Evolutionary conservation across 1,284 basidiomycete genomes (phyloP), one percentile per base, ranked within the genome.

Genomic region (Sporisorium reilianum): DNA sequence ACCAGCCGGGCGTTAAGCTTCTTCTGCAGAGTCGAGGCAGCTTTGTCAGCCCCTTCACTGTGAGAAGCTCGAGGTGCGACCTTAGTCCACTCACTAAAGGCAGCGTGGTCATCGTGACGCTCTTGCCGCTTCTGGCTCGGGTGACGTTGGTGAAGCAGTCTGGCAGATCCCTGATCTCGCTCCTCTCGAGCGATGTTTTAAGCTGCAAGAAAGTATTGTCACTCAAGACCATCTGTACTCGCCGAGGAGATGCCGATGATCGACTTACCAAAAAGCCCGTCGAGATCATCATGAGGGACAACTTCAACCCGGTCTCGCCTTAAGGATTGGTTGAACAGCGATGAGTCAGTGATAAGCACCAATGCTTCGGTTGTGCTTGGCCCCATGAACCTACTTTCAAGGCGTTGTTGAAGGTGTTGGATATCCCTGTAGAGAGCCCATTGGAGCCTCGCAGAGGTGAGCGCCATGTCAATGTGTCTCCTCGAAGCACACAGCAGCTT

Each of bases 1-100:
- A 91, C 91, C 89, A 93, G 91, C 56, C 92, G 86, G 0, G 91
- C 90, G 79, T 94, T 94, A 85, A 92, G 87, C 81, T 94, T 93
- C 84, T 93, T 93, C 73, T 77, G 52, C 32, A n/a, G n/a, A 14
- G 5, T 16, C 34, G 14, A 16, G 32, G 2, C 26, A 30, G 14
- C 1, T 9, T 14, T 36, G 53, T 53, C 42, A 58, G 42, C 18
- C 1, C 4, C n/a, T 11, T 11, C 23, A 6, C 7, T 7, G 9
- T 14, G 34, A n/a, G 11, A 18, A 11, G 14, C 45, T 8, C n/a
- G 14, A 20, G 2, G 18, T 4, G 12, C 3, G 10, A 18, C 34
- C 12, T 25, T 0, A 22, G 12, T 1, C 8, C 7, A 71, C 75
- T 49, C 26, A 74, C 75, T 11, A 79, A 84, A 75, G 95, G 92